Base-by-base conservation (phyloP, 768 basidiomycete species). In the Imleria badia region DNA sequence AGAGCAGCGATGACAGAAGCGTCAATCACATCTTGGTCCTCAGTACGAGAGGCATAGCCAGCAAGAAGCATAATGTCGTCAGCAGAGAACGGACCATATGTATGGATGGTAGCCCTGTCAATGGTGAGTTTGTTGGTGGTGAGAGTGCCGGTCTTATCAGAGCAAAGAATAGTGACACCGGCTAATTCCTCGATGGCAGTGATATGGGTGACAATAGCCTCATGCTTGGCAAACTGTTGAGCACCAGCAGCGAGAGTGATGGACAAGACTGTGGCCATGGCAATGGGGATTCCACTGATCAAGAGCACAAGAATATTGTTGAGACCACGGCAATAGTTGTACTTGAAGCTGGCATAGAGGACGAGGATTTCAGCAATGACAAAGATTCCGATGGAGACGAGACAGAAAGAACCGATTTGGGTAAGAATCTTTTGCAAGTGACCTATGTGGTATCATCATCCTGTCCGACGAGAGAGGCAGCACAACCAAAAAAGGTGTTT, bases 51-150 rank as follows among this genome's bases (percentile, higher is more conserved):
- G 39, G 93, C 92, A 72, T 97, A 98, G 34, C 94, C 93, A 42
- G 95, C 88, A 59, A 96, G 86, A 55, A 95, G 88, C 72, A 97
- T 86, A 67, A 96, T 87, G 58, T 97, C 92, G 46, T 95, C 93
- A 39, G 90, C 79, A 51, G 85, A 84, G 81, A 92, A 94, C 52
- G 86, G 81, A 55, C 88, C 87, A 75, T 97, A 98, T 7, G 90
- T 93, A 65, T 87, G 86, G 74, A 98, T 88, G 54, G 94, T 94
- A 65, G 84, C 81, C 67, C 82, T 88, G 75, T 98, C 96, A 66
- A 98, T 97, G 64, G 95, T 98, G 63, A 98, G 90, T 79, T 98
- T 98, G 85, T 98, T 98, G 79, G 96, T 98, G 62, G 96, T 98
- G 54, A 97, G 82, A 40, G 94, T 97, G 72, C 94, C 94, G 23